Percentiles rank a stretch among this genome's conserved stretches.
Evolutionary conservation across 163 green algal species (phyloP).

Genomic region (Trebouxiophyceae sp.): DNA sequence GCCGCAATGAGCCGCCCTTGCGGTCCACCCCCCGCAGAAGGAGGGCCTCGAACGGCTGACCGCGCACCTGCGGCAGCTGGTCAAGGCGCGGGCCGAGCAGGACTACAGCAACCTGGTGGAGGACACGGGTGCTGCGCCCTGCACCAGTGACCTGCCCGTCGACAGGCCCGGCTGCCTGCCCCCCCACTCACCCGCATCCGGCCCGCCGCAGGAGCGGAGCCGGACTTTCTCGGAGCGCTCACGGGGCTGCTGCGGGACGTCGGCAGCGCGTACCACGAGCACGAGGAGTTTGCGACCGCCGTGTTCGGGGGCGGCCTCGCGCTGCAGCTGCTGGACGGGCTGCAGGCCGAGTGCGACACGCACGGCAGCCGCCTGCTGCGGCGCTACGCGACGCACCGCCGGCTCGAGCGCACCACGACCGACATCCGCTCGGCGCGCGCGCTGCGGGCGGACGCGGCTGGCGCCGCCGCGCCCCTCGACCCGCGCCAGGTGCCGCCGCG

Average conservation of each 20-base stretch:
- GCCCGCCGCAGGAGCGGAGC: background rate
- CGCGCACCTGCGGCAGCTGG: too few relatives aligned
- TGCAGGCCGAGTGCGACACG: constrained; percentile 54
- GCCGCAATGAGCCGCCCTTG: too few relatives aligned
- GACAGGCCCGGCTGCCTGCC: too few relatives aligned
- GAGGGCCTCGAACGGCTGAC: background rate
- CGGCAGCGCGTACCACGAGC: constrained; percentile 28
- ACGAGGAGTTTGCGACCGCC: constrained; percentile 58
- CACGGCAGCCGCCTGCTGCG: constrained; percentile 45
- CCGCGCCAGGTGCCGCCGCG: constrained; percentile 48
- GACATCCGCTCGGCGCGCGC: background rate
- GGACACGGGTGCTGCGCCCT: background rate
- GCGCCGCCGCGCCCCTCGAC: constrained; percentile 28
- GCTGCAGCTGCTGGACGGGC: constrained; percentile 3
- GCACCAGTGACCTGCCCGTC: background rate
- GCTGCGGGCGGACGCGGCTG: too few relatives aligned
- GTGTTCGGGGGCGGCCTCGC: background rate
- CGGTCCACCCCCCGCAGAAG: background rate
- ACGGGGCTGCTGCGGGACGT: background rate
- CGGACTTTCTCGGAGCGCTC: background rate
- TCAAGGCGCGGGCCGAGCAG: too few relatives aligned
- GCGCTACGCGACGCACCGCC: constrained; percentile 46
- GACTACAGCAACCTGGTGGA: too few relatives aligned
- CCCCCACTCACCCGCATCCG: too few relatives aligned
- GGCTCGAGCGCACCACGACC: constrained; percentile 2